Evolutionary conservation across 2,329 filamentous ascomycete species (phyloP), one percentile per base, ranked within the genome.

Genomic region (Hypocreales sp.): DNA sequence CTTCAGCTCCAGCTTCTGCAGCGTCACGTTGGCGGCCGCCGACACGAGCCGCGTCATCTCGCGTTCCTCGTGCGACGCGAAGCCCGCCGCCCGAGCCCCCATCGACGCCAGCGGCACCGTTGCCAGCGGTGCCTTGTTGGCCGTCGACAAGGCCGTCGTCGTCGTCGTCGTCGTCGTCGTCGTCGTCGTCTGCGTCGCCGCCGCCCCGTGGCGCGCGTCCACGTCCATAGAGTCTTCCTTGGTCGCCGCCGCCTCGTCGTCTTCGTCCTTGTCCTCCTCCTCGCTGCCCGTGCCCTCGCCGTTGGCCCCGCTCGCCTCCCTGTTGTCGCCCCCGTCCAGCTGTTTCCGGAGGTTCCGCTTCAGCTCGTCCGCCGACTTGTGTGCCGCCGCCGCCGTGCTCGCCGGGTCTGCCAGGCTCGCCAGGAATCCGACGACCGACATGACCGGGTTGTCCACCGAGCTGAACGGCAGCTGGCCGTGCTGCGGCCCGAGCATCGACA

Each of bases 1-100:
- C 57, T 98, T 98, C 42, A 95, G 62, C 55, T 95, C 84, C 35
- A 95, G 74, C 56, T 98, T 98, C 47, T 93, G 79, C 19, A 95
- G 63, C n/a, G 82, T 87, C 9, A 92, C 67, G 47, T 98, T 98
- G 28, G 93, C 82, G 0, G 84, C 83, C 5, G 84, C 79, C 3
- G 84, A 87, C 8, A 98, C 82, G 25, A 95, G 72, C 11, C 84
- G 79, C 13, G 86, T 92, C 72, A 95, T 90, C 54, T 94, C 84
- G 31, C 92, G 80, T 53, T 98, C 90, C 52, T 95, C 87, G 41
- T 95, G 84, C 4, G 87, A 94, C 16, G 87, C 86, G 19, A 98
- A 72, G 4, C 79, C 90, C 7, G 80, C 79, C 2, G 86, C 72
- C 34, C 90, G 80, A 3, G 82, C 84, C 9, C 86, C 86, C 35